Evolutionary conservation across 345 rosid genomes (phyloP).

Genomic region (Toxicodendron radicans): DNA sequence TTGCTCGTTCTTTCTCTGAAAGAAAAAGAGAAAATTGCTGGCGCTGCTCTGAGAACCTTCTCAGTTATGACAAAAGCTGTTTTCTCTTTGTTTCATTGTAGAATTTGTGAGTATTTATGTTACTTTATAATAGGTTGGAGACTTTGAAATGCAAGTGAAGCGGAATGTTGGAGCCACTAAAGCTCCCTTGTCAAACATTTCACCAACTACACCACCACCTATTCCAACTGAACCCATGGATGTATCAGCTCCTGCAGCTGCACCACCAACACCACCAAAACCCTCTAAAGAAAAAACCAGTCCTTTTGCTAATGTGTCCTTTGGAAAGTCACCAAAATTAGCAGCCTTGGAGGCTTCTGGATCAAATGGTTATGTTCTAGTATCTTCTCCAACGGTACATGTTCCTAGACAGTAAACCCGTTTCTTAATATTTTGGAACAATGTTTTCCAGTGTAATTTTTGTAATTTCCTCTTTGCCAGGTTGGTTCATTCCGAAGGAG

Average conservation of each 20-base stretch:
- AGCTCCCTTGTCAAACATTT: slow-evolving; percentile 47
- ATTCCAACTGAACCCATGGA: slow-evolving; percentile 79
- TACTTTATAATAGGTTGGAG: slow-evolving; percentile 65
- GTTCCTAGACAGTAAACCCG: slow-evolving; percentile 14
- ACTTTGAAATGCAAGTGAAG: slow-evolving; percentile 87
- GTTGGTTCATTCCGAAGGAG: slow-evolving; percentile 83
- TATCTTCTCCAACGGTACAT: slow-evolving; percentile 71
- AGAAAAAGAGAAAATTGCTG: too few species aligned
- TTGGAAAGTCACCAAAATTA: slow-evolving; percentile 68
- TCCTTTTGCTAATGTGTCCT: slow-evolving; percentile 63
- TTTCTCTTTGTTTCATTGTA: neutral
- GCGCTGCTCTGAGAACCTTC: neutral
- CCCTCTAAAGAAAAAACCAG: slow-evolving; percentile 48
- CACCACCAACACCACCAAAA: slow-evolving; percentile 49
- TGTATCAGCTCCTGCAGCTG: slow-evolving; percentile 42
- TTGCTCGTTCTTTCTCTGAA: slow-evolving; percentile 2
- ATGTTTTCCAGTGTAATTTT: slow-evolving; percentile 9
- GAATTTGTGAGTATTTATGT: slow-evolving; percentile 3
- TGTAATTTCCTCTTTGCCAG: slow-evolving; percentile 28
- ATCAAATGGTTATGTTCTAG: slow-evolving; percentile 59
- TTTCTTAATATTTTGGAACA: neutral
- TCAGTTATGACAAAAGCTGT: neutral
- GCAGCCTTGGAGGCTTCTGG: slow-evolving; percentile 87
- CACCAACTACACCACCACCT: slow-evolving; percentile 78
- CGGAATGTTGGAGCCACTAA: slow-evolving; percentile 60